Base-by-base conservation (phyloP, 805 yeast genomes). In the Ogataea chonburiensis region DNA sequence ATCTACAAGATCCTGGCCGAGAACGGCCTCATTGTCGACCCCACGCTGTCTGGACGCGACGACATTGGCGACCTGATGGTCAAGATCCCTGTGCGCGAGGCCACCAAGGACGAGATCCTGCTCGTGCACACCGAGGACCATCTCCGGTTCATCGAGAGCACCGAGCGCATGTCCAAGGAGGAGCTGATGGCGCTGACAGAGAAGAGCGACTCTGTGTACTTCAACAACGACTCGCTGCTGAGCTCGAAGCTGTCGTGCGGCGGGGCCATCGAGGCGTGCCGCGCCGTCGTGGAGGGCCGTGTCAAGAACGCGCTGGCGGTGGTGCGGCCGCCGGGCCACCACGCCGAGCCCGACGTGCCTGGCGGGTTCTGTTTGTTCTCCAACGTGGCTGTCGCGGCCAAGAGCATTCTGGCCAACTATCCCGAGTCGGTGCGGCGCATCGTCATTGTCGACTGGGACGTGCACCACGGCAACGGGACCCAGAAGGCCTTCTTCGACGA, bases 261-360 rank as follows among this genome's bases (percentile, higher is more conserved):
- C 38, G 98, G 98, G 23, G 82, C 95, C 19, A 93, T 93, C 33
- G 98, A 93, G 61, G 95, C 96, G 1, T 89, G 98, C 60, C 77
- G 79, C 47, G 95, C 98, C 0, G 98, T 93, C 14, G 84, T 93
- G 7, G 97, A 89, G 57, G 95, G 96, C 3, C 67, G 73, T 38
- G 98, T 91, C 19, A 87, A 87, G 55, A 93, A 93, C 57, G 81
- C 97, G 0, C 56, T 93, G 32, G 99, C 98, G 0, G 86, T 93
- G 6, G 96, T 93, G 11, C 77, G 99, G 47, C 99, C 99, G 2
- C 99, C 99, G 0, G 99, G 99, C 5, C 99, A 93, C 65, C 99
- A 93, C 57, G 98, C 98, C 1, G 99, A 94, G 56, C 98, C 99
- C 2, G 93, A 86, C 48, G 69, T 88, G 11, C 95, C 98, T 0